Evolutionary conservation across 2,329 filamentous ascomycete genomes (phyloP), one percentile per base, ranked within the genome.

Genomic region (Trichoderma sp.): DNA sequence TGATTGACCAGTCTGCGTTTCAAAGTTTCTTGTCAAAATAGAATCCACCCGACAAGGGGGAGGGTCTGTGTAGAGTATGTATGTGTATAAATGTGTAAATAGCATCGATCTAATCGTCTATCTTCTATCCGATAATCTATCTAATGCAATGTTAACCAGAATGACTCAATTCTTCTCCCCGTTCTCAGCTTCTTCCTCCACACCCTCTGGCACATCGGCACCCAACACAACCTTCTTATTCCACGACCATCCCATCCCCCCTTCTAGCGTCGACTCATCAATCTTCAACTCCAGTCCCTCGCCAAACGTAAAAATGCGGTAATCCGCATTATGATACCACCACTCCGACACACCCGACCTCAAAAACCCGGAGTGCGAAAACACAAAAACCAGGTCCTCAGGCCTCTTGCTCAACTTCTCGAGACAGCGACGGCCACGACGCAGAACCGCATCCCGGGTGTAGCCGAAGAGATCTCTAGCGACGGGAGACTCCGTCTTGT

Each of bases 1-100:
- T 93, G n/a, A 98, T 99, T 78, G 94, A 98, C 70, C 93, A 97
- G 74, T 91, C 93, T 72, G 93, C 94, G 3, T 99, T 98, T 77
- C 95, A 99, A 79, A 92, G 89, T 72, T 99, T 99, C 78, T 80
- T 99, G 77, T 87, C 93, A 8, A 66, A 66, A 39, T 66, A 59
- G 48, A 52, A 17, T 27, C 39, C 8, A 4, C n/a, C n/a, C 10
- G 39, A 45, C 19, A 45, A 15, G 34, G 97, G 95, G 79, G 5
- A 19, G 4, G 7, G 12, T 45, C 1, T 45, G 39, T 45, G 19
- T 45, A 15, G n/a, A 19, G 29, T 42, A 13, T 66, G 6, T 29
- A 15, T 48, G 25, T 58, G 25, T 35, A 66, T 22, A 60, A 8
- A 22, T 66, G 29, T 52, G 19, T 45, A 45, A 19, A 39, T 48